Evolutionary conservation across 768 basidiomycete genomes (phyloP).

Genomic region (Hygrophoropsis aurantiaca): DNA sequence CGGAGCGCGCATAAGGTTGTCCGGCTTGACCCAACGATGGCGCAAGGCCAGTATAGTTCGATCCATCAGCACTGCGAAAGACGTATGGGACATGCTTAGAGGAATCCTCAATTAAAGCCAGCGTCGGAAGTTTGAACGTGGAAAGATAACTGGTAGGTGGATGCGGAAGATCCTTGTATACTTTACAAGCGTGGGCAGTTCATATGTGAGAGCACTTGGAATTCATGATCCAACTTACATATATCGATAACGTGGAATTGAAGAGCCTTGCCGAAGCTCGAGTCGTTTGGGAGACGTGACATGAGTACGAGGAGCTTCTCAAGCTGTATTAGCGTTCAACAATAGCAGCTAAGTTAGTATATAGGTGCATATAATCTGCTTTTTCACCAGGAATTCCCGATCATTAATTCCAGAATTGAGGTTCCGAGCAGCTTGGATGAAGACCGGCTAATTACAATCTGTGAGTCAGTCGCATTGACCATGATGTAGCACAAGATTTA

Average conservation of each 20-base stretch:
- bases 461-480: not conserved
- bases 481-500: not conserved
- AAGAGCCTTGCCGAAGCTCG: slow-evolving; percentile 31
- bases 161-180: slow-evolving; percentile 81
- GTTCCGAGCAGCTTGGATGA: slow-evolving; percentile 47
- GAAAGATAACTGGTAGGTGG: slow-evolving; percentile 59
- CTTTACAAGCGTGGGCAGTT: slow-evolving; percentile 31
- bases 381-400: slow-evolving; percentile 56
- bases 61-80: slow-evolving; percentile 60
- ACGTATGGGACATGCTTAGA: slow-evolving; percentile 40
- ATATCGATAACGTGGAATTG: slow-evolving; percentile 54
- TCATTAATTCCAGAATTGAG: slow-evolving; percentile 50
- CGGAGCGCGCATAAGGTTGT: slow-evolving; percentile 67
- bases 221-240: no score
- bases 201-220: no score
- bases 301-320: slow-evolving; percentile 62
- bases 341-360: not conserved
- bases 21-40: slow-evolving; percentile 61
- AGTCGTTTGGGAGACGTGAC: slow-evolving; percentile 46
- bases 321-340: slow-evolving; percentile 42
- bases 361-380: not conserved
- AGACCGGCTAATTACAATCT: slow-evolving; percentile 43
- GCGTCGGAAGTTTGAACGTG: slow-evolving; percentile 7
- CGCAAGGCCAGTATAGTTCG: slow-evolving; percentile 53
- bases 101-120: not conserved